phyloP scores from a whole-genome alignment of 176 grass and related monocot genomes.

The Oryza brachyantha region DNA sequence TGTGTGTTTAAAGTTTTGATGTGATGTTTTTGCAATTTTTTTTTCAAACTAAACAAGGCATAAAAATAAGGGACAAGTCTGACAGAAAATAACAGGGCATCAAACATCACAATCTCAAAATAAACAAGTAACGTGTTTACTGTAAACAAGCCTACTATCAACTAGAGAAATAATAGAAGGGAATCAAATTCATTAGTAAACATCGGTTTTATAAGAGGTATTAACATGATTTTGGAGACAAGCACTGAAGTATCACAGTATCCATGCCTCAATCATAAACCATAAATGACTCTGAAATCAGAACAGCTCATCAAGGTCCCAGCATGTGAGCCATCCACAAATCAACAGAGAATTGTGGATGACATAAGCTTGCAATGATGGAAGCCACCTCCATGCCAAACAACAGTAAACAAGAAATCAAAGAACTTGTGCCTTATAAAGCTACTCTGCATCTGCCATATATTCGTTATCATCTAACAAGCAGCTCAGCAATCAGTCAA shows the following conservation, averaged over 20 bases:
- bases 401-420: neutral
- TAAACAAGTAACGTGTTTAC: conserved; percentile 27
- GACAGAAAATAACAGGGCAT: conserved; percentile 40
- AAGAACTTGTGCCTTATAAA: neutral
- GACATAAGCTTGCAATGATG: conserved; percentile 25
- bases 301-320: conserved; percentile 16
- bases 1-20: too few species aligned
- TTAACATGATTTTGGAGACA: conserved; percentile 21
- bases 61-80: conserved; percentile 18
- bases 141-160: conserved; percentile 12
- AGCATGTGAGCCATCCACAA: conserved; percentile 5
- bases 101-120: conserved; percentile 24
- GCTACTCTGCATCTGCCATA: neutral
- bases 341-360: neutral
- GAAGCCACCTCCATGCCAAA: conserved; percentile 17
- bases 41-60: too few species aligned
- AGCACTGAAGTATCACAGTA: neutral
- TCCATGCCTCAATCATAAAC: conserved; percentile 23
- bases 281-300: conserved; percentile 17
- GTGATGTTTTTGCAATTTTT: too few species aligned
- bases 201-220: conserved; percentile 17
- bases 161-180: neutral
- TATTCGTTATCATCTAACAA: neutral
- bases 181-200: conserved; percentile 6
- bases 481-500: neutral